Percentiles rank a stretch among this genome's conserved stretches.
Evolutionary conservation across 176 grass and related monocot genomes (phyloP).

Genomic region (Olyra latifolia): DNA sequence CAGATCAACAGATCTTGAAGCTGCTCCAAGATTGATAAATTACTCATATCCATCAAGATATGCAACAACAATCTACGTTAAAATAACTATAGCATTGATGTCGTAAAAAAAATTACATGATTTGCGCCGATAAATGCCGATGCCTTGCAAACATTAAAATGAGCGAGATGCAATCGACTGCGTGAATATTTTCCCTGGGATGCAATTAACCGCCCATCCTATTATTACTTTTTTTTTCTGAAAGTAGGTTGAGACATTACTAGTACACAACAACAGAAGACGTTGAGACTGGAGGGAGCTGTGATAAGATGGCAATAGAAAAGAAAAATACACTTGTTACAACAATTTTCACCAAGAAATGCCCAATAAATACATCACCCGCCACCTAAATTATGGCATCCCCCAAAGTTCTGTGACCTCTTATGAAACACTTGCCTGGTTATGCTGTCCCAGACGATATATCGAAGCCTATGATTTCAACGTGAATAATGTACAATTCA

Average conservation of each 20-base stretch:
- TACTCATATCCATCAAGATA: neutral
- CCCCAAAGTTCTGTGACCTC: conserved; percentile 44
- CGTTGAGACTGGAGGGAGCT: conserved; percentile 12
- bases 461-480: conserved; percentile 39
- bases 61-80: neutral
- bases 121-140: neutral
- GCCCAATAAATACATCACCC: conserved; percentile 55
- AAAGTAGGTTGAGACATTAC: neutral
- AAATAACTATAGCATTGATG: neutral
- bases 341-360: conserved; percentile 49
- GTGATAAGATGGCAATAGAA: conserved; percentile 39
- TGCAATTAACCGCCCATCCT: conserved; percentile 14
- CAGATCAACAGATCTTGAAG: neutral
- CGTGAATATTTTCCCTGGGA: neutral
- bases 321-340: conserved; percentile 51
- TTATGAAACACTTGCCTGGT: conserved; percentile 70
- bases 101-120: neutral
- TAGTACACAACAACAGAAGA: conserved; percentile 31
- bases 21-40: neutral
- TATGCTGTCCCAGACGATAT: conserved; percentile 46
- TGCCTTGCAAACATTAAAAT: neutral
- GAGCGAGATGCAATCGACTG: neutral
- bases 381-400: conserved; percentile 52
- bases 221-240: conserved; percentile 43
- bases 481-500: conserved; percentile 72